These are phyloP conservation scores for Coniosporium tulheliwenetii DNA, from an alignment of 2,329 filamentous ascomycete species.

Conservation along the genomic window DNA sequence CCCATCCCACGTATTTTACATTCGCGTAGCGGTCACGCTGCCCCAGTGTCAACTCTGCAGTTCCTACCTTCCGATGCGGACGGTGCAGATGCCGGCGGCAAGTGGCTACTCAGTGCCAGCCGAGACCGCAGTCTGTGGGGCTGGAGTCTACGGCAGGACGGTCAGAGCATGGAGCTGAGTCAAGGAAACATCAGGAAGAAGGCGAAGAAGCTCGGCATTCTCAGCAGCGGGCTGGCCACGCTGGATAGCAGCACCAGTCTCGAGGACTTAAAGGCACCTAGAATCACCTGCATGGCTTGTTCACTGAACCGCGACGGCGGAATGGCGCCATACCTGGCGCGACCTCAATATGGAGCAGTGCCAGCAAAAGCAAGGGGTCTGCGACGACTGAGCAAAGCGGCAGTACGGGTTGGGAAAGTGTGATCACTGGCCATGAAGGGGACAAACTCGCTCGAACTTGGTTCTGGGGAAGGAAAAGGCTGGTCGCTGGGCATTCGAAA, in stretches of 20 bases:
- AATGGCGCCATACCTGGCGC: constrained; percentile 67
- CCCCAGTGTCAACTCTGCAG: constrained; percentile 63
- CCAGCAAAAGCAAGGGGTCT: constrained; percentile 40
- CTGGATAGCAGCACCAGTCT: constrained; percentile 49
- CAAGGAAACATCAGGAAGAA: constrained; percentile 81
- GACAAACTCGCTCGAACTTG: constrained; percentile 81
- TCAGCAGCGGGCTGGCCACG: constrained; percentile 39
- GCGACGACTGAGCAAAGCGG: constrained; percentile 56
- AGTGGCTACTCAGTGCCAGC: constrained; percentile 86
- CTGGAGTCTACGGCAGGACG: constrained; percentile 87
- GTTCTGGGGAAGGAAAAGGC: constrained; percentile 97
- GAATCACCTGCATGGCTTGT: constrained; percentile 82
- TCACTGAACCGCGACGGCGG: constrained; percentile 90
- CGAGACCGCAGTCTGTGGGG: constrained; percentile 88
- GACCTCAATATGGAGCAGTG: constrained; percentile 71
- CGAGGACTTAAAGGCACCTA: constrained; percentile 68
- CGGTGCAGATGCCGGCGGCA: constrained; percentile 72
- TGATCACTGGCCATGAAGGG: constrained; percentile 79
- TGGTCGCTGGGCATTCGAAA: constrained; percentile 84
- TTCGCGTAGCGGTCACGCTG: constrained; percentile 74
- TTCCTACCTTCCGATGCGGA: constrained; percentile 85
- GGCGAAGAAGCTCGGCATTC: constrained; percentile 71
- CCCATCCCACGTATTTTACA: constrained; percentile 76
- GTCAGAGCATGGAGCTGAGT: constrained; percentile 83
- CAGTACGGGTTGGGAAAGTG: constrained; percentile 90